A percentile compares a stretch with the other conserved stretches of the same genome.
Evolutionary conservation across 305 asterid species (phyloP).

Genomic region (Euphrasia arctica): DNA sequence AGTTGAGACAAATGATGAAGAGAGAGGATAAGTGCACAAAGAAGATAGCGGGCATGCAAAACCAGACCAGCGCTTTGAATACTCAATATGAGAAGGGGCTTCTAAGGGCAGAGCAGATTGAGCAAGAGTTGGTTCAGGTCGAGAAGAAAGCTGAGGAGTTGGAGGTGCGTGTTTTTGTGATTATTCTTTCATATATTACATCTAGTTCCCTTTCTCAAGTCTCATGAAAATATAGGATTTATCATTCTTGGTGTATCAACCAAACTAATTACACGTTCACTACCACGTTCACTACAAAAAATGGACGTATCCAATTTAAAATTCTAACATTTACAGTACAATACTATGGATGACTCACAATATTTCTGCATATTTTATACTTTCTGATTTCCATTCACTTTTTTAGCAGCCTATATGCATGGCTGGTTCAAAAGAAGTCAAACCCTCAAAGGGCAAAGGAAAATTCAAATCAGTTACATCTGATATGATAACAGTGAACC

Average conservation of each 20-base stretch:
- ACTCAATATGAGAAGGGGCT: slow-evolving; percentile 40
- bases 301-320: slow-evolving; percentile 1
- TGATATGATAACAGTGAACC: slow-evolving; percentile 13
- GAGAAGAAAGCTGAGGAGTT: slow-evolving; percentile 40
- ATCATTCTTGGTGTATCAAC: too few species aligned
- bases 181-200: too few species aligned
- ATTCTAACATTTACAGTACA: background rate
- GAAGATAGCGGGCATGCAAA: slow-evolving; percentile 37
- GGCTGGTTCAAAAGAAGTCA: slow-evolving; percentile 33
- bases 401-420: slow-evolving; percentile 26
- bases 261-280: too few species aligned
- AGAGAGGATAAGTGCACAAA: slow-evolving; percentile 42
- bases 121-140: slow-evolving; percentile 35
- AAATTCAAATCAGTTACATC: slow-evolving; percentile 17
- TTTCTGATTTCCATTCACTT: background rate
- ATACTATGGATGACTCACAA: background rate
- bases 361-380: background rate
- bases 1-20: slow-evolving; percentile 36
- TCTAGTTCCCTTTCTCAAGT: too few species aligned
- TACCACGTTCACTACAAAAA: too few species aligned
- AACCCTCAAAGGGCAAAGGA: slow-evolving; percentile 27
- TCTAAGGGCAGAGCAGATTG: slow-evolving; percentile 34
- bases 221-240: too few species aligned
- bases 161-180: slow-evolving; percentile 33
- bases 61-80: slow-evolving; percentile 37